These are phyloP conservation scores for Trichoderma citrinoviride DNA, from an alignment of 2,329 filamentous ascomycete genomes.

Conservation along the genomic window DNA sequence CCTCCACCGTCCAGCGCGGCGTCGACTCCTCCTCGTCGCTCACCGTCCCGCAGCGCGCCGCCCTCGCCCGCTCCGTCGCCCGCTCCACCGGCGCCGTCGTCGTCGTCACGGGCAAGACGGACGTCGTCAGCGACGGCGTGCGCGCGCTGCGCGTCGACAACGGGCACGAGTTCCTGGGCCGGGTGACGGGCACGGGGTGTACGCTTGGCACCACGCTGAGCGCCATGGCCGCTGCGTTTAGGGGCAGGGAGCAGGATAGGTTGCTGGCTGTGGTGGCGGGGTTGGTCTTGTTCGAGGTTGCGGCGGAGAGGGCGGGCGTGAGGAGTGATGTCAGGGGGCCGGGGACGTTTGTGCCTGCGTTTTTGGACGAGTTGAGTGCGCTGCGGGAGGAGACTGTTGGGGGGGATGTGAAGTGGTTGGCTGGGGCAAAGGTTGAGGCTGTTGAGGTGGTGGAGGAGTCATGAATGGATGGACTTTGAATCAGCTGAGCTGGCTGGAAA, in stretches of 20 bases:
- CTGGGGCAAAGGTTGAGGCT: constrained; percentile 48
- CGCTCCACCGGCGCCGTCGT: constrained; percentile 68
- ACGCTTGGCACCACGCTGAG: constrained; percentile 79
- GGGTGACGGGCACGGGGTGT: constrained; percentile 79
- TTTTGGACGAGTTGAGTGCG: constrained; percentile 68
- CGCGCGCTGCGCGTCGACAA: constrained; percentile 69
- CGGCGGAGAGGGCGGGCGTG: constrained; percentile 67
- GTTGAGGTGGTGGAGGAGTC: constrained; percentile 29
- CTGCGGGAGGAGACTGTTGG: constrained; percentile 48
- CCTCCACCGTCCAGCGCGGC: constrained; percentile 62
- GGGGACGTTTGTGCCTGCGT: constrained; percentile 80
- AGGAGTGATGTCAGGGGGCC: constrained; percentile 68
- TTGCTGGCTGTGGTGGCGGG: constrained; percentile 72
- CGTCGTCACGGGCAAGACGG: constrained; percentile 76
- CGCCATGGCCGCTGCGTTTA: constrained; percentile 65
- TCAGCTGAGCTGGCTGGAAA: not conserved
- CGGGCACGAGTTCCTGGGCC: constrained; percentile 68
- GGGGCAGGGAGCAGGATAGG: constrained; percentile 52
- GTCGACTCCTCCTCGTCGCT: constrained; percentile 72
- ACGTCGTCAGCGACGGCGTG: constrained; percentile 73
- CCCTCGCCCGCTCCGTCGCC: constrained; percentile 65
- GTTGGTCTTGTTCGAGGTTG: constrained; percentile 71
- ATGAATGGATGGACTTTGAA: not conserved
- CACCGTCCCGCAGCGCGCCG: constrained; percentile 51
- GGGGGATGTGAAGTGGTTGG: constrained; percentile 52